Base-by-base conservation (phyloP, 768 basidiomycete genomes). In the Xerocomus potaroensis region DNA sequence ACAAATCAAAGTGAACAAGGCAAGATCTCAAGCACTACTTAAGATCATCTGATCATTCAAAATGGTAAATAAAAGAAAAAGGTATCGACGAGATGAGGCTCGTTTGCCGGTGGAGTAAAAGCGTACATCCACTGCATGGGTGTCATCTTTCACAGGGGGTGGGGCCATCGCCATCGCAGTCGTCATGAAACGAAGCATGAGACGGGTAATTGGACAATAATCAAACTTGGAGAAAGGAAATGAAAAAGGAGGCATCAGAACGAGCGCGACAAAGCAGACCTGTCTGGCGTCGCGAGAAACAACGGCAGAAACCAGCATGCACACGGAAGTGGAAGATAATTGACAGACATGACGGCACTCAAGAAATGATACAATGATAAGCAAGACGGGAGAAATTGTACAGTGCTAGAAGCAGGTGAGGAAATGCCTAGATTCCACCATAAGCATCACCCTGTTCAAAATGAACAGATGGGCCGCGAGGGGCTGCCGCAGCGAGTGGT, bases 401-500 rank as follows among this genome's bases (percentile, higher is more conserved):
- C 61, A 64, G 23, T 37, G 48, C 37, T 40, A 30, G 22, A 37
- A 48, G 19, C 29, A 41, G 41, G 32, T 27, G 29, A 35, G 11
- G 23, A 26, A 16, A 11, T 22, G 43, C 36, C 74, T 67, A 86
- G 61, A 87, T 77, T 24, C 83, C 85, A 21, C 75, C 81, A 54
- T 87, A 87, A 37, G 80, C 83, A 52, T 87, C 84, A 23, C 79
- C 79, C 27, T 76, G 75, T 53, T 81, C 74, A 53, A 85, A 87
- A 44, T 73, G 30, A 35, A 71, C 74, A 48, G 69, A 63, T 11
- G 78, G 77, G n/a, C n/a, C n/a, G n/a, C 65, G 59, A 24, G 43
- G 41, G 2, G 41, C 41, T 35, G 50, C 24, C 43, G 45, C 16
- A 37, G 44, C 40, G n/a, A n/a, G n/a, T n/a, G n/a, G n/a, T n/a